Conservation (phyloP, 257 asterid genomes). For the Plantago ovata region DNA sequence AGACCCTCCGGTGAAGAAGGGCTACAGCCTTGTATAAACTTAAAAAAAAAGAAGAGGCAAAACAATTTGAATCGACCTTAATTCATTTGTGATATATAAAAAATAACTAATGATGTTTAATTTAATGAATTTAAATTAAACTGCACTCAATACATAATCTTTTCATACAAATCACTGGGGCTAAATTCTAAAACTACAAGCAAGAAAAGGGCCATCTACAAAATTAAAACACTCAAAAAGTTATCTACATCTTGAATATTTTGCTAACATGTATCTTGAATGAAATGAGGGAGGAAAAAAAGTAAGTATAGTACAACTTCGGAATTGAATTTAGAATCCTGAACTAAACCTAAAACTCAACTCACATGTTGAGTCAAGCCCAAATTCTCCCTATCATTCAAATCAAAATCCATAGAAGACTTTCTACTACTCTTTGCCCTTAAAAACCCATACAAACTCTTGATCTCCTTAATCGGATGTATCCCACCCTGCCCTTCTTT, state of each 20-base stretch:
- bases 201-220: too few species aligned
- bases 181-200: too few species aligned
- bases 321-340: neutral
- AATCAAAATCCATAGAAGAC: slow-evolving; percentile 47
- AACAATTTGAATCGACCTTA: too few species aligned
- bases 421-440: slow-evolving; percentile 59
- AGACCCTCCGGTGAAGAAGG: too few species aligned
- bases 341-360: slow-evolving; percentile 1
- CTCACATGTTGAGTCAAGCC: neutral
- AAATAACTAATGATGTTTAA: too few species aligned
- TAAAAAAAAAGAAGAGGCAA: too few species aligned
- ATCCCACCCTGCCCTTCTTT: slow-evolving; percentile 43
- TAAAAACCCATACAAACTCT: slow-evolving; percentile 64
- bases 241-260: neutral
- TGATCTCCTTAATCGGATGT: slow-evolving; percentile 55
- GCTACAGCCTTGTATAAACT: too few species aligned
- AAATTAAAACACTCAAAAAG: too few species aligned
- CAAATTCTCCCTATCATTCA: slow-evolving; percentile 40
- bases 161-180: too few species aligned
- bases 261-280: slow-evolving; percentile 2
- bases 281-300: neutral
- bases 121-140: too few species aligned
- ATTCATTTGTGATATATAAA: too few species aligned
- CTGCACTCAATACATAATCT: too few species aligned
- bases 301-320: neutral